phyloP scores from a whole-genome alignment of 306 rosid species.

The Ziziphus jujuba region DNA sequence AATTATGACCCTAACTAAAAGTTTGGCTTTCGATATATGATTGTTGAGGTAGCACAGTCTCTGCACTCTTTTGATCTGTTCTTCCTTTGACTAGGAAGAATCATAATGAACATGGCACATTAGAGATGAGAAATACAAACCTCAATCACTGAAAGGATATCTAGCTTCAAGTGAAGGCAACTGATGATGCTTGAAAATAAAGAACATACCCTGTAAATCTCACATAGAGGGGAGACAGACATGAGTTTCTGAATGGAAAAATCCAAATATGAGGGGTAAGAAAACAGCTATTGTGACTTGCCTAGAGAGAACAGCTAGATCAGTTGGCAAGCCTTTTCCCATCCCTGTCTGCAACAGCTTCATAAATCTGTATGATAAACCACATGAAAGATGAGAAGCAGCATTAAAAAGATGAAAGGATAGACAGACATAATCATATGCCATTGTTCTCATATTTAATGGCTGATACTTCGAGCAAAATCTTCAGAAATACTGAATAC shows the following conservation, averaged over 20 bases:
- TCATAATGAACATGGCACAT: neutral
- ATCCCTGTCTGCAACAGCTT: constrained; percentile 41
- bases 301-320: constrained; percentile 48
- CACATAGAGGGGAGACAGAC: constrained; percentile 20
- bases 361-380: constrained; percentile 53
- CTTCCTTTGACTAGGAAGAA: neutral
- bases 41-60: neutral
- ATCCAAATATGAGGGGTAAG: constrained; percentile 26
- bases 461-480: neutral
- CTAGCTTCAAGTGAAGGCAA: constrained; percentile 61
- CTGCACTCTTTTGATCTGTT: neutral
- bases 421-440: neutral
- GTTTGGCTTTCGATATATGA: neutral
- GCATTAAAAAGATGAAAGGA: neutral
- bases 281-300: constrained; percentile 32
- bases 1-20: no score
- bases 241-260: constrained; percentile 8
- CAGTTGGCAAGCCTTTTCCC: constrained; percentile 32
- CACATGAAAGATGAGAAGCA: constrained; percentile 32
- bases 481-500: neutral
- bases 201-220: constrained; percentile 50
- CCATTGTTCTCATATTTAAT: neutral
- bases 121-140: constrained; percentile 20
- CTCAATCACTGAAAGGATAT: constrained; percentile 52
- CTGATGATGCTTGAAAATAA: constrained; percentile 57